These are phyloP conservation scores for Aspergillus novoparasiticus DNA, from an alignment of 2,329 filamentous ascomycete species.

Conservation along the genomic window DNA sequence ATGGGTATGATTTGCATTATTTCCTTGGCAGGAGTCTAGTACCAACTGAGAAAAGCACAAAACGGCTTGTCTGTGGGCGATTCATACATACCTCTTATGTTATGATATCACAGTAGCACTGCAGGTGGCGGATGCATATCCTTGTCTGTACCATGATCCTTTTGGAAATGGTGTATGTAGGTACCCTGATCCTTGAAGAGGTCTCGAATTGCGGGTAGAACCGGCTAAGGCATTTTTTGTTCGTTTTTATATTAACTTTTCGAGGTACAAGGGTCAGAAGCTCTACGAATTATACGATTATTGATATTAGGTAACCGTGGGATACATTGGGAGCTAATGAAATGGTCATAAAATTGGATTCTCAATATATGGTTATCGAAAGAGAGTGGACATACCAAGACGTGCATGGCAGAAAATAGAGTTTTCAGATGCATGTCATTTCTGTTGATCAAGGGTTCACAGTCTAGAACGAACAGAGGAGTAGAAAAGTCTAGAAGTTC, in stretches of 20 bases:
- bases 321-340: background rate
- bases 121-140: background rate
- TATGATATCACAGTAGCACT: background rate
- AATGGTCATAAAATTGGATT: background rate
- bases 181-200: background rate
- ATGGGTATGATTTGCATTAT: background rate
- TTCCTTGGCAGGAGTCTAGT: background rate
- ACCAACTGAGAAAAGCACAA: background rate
- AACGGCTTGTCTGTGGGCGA: background rate
- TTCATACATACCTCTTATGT: background rate
- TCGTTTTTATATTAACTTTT: background rate
- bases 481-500: background rate
- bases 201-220: background rate
- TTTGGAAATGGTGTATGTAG: background rate
- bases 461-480: background rate
- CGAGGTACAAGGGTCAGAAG: background rate
- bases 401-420: background rate
- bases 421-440: background rate
- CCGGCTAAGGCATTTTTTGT: background rate
- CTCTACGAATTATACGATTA: background rate
- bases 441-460: background rate
- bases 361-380: background rate
- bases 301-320: background rate
- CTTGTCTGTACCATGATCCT: background rate
- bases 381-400: background rate